Evolutionary conservation across 352 stramenopile genomes (phyloP), one percentile per base, ranked within the genome.

Genomic region (Globisporangium barbulae): DNA sequence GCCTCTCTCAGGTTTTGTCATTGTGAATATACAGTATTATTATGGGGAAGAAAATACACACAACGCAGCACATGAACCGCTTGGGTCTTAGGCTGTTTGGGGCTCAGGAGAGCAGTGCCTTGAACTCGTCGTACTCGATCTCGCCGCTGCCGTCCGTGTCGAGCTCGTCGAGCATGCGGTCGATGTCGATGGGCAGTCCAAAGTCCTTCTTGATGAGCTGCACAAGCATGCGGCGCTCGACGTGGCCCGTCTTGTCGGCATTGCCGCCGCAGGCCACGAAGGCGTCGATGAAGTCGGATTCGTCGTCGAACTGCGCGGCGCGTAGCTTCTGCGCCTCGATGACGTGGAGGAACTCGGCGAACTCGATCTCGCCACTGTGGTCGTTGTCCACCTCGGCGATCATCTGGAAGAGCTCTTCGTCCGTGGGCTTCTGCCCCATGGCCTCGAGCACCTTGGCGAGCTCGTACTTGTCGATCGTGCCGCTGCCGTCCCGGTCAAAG

Each of bases 351-450:
- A 99, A 99, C 75, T 99, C 96, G 52, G 90, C 78, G 68, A 99
- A 99, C 68, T 99, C 97, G 65, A 99, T 99, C 53, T 96, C 96
- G 53, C 94, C 95, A 65, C 90, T 98, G 81, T 98, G 94, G 71
- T 93, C 84, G 61, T 91, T 90, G 59, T 95, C 84, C 9, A 99
- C 96, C 55, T 98, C 94, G 19, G 81, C 93, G 69, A 98, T 98
- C 91, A 98, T 97, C 70, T 98, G 93, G 72, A 99, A 99, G 12
- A 99, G 78, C 77, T 99, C 96, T 60, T 99, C 96, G 67, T 99
- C 97, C 0, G 93, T 99, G 0, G 94, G 94, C 56, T 97, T 96
- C 74, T 99, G 95, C 0, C 96, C 96, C 93, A 99, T 99, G 28
- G 93, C 94, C 73, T 99, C 96, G 37, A 99, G 79, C 60, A 98